Conservation (phyloP, 2,329 filamentous ascomycete genomes). For the Exophiala sp. region DNA sequence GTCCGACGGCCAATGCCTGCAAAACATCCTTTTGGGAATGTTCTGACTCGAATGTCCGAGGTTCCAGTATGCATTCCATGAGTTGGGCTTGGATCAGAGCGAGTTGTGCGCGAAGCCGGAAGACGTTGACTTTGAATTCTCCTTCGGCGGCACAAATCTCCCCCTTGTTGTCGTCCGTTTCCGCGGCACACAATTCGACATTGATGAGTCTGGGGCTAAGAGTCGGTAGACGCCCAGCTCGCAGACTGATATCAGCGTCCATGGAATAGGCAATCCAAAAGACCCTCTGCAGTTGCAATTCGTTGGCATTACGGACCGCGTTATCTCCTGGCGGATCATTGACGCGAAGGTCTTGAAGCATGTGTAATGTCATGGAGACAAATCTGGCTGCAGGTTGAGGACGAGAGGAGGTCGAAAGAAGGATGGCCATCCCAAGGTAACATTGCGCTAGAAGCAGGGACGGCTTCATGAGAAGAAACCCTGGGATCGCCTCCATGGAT, state of each 20-base stretch:
- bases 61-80: conserved; percentile 3
- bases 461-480: conserved; percentile 90
- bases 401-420: conserved; percentile 93
- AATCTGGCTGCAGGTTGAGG: conserved; percentile 89
- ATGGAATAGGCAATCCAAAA: conserved; percentile 73
- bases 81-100: conserved; percentile 39
- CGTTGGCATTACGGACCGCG: conserved; percentile 87
- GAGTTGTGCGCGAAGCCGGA: conserved; percentile 86
- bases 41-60: not conserved
- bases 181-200: conserved; percentile 84
- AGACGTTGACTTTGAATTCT: conserved; percentile 80
- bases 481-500: conserved; percentile 86
- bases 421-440: conserved; percentile 86
- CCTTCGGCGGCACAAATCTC: not conserved
- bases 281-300: conserved; percentile 77
- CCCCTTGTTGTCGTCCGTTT: conserved; percentile 35
- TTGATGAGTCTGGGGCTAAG: conserved; percentile 63
- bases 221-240: conserved; percentile 8
- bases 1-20: conserved; percentile 4
- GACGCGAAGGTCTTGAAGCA: conserved; percentile 49
- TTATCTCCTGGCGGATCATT: conserved; percentile 45
- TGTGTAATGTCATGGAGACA: conserved; percentile 80
- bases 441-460: conserved; percentile 92
- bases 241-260: conserved; percentile 55
- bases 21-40: not conserved